Conservation (phyloP, 2,329 filamentous ascomycete species). For the Lasiodiplodia sp. region DNA sequence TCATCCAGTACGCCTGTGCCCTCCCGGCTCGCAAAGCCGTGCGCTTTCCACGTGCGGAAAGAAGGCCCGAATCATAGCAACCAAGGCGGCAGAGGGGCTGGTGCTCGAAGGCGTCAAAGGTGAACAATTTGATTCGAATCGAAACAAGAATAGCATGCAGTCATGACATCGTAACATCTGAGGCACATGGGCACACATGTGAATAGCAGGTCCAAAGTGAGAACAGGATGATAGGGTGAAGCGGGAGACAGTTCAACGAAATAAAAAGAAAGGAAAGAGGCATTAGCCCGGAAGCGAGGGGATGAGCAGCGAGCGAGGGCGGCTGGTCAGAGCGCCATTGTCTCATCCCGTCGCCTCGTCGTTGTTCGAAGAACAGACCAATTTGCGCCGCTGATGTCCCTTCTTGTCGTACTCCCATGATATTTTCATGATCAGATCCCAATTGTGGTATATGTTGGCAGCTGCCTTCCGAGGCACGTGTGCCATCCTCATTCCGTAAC, state of each 20-base stretch:
- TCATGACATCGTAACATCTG: slow-evolving; percentile 30
- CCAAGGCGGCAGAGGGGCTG: slow-evolving; percentile 9
- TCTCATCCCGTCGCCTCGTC: slow-evolving; percentile 10
- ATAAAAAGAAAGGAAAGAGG: slow-evolving; percentile 10
- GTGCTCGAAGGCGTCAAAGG: not conserved
- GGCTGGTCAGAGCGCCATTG: slow-evolving; percentile 19
- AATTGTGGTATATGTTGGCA: slow-evolving; percentile 28
- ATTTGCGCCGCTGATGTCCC: slow-evolving; percentile 25
- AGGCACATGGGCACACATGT: slow-evolving; percentile 27
- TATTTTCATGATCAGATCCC: slow-evolving; percentile 28
- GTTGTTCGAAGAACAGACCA: slow-evolving; percentile 23
- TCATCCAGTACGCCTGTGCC: slow-evolving; percentile 1
- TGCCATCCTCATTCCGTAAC: slow-evolving; percentile 29
- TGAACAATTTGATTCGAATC: slow-evolving; percentile 20
- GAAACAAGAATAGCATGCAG: slow-evolving; percentile 27
- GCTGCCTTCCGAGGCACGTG: slow-evolving; percentile 16
- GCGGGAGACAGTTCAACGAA: not conserved
- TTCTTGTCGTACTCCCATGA: slow-evolving; percentile 29
- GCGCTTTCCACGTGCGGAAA: slow-evolving; percentile 6
- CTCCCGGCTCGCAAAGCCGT: slow-evolving; percentile 11
- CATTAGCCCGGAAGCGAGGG: slow-evolving; percentile 24
- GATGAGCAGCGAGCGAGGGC: slow-evolving; percentile 21
- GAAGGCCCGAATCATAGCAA: slow-evolving; percentile 12
- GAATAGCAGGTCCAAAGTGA: slow-evolving; percentile 9
- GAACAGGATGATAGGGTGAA: not conserved